Conservation (phyloP, 345 rosid species). For the Draba incana region DNA sequence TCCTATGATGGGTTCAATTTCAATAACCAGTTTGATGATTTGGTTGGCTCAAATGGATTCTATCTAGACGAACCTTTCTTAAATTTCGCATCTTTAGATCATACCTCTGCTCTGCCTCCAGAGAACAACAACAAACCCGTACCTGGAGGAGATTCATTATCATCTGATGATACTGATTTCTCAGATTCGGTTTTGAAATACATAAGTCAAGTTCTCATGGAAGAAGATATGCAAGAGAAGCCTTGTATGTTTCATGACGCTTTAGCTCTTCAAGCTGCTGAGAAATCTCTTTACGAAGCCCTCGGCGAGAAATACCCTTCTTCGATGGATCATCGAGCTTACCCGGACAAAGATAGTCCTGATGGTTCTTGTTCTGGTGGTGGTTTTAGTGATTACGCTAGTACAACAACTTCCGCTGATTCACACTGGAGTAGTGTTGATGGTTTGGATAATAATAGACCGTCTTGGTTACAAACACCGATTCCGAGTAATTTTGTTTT, state of each 20-base stretch:
- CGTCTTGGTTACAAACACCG: constrained; percentile 43
- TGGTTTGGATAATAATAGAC: constrained; percentile 39
- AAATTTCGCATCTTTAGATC: constrained; percentile 39
- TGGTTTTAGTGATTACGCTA: constrained; percentile 50
- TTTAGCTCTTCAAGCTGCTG: constrained; percentile 73
- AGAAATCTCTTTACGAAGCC: constrained; percentile 68
- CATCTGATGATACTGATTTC: constrained; percentile 55
- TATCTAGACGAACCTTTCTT: constrained; percentile 42
- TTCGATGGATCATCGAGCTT: constrained; percentile 31
- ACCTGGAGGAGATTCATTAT: constrained; percentile 5
- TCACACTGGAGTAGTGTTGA: constrained; percentile 50
- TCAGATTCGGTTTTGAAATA: constrained; percentile 61
- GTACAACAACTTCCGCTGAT: constrained; percentile 50
- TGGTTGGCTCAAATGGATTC: constrained; percentile 47
- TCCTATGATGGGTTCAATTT: constrained; percentile 35
- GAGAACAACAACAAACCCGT: constrained; percentile 18
- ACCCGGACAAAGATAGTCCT: constrained; percentile 45
- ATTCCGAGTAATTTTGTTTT: constrained; percentile 52
- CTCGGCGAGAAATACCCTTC: constrained; percentile 61
- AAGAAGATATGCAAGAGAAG: constrained; percentile 67
- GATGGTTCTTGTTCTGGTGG: constrained; percentile 47
- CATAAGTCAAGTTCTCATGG: constrained; percentile 79
- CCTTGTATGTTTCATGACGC: constrained; percentile 65
- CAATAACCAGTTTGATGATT: constrained; percentile 39
- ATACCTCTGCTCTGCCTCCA: constrained; percentile 34